phyloP scores from a whole-genome alignment of 805 yeast species.

The Jamesozyma spencerorum region DNA sequence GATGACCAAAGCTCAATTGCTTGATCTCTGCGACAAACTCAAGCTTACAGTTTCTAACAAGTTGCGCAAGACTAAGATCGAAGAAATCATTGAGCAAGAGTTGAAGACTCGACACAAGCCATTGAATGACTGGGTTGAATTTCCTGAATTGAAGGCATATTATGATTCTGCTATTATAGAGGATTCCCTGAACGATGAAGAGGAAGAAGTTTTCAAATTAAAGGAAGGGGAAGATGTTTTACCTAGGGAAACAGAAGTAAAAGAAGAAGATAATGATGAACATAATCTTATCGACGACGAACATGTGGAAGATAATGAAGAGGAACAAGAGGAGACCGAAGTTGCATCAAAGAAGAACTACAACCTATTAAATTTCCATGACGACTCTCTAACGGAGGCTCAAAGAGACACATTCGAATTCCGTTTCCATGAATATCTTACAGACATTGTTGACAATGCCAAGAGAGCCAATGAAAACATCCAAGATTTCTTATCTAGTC shows the following conservation, averaged over 20 bases:
- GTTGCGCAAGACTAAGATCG: slow-evolving; percentile 15
- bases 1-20: slow-evolving; percentile 23
- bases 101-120: slow-evolving; percentile 14
- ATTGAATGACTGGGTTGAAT: slow-evolving; percentile 18
- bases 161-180: slow-evolving; percentile 9
- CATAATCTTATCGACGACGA: neutral
- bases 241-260: slow-evolving; percentile 1
- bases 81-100: slow-evolving; percentile 14
- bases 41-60: slow-evolving; percentile 13
- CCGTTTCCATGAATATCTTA: slow-evolving; percentile 16
- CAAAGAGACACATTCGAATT: slow-evolving; percentile 11
- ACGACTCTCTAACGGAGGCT: slow-evolving; percentile 5
- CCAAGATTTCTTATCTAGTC: slow-evolving; percentile 21
- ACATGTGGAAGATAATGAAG: neutral
- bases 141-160: slow-evolving; percentile 22
- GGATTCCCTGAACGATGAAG: neutral
- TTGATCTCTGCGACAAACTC: slow-evolving; percentile 22
- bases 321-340: neutral
- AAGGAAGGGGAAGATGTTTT: neutral
- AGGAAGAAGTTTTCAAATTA: neutral
- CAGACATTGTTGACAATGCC: slow-evolving; percentile 15
- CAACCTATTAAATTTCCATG: slow-evolving; percentile 6
- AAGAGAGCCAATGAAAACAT: slow-evolving; percentile 15
- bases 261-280: slow-evolving; percentile 1
- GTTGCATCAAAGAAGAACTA: slow-evolving; percentile 1